Evolutionary conservation across 805 yeast genomes (phyloP), one percentile per base, ranked within the genome.

Genomic region (Zygotorulaspora sp.): DNA sequence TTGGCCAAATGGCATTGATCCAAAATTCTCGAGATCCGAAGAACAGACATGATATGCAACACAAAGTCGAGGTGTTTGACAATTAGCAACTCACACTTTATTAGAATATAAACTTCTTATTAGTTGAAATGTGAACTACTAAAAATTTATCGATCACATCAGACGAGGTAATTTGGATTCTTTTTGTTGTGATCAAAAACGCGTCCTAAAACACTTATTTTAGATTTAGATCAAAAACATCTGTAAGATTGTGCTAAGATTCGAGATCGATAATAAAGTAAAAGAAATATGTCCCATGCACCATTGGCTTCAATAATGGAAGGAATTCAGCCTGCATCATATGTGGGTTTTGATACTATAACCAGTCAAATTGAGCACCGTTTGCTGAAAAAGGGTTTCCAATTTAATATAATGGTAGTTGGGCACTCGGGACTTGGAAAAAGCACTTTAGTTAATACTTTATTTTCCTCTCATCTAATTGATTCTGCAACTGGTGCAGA

Each of bases 271-370:
- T n/a, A n/a, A n/a, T n/a, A n/a, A n/a, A n/a, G n/a, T n/a, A n/a
- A n/a, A n/a, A 5, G 18, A 18, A 37, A 18, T 8, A 43, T 43
- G 43, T 43, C 46, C 6, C 30, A 34, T 3, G 27, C 26, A 18
- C 36, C 43, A 18, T 24, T 23, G 16, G 27, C 35, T 19, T 30
- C 41, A 17, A n/a, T 32, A 15, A 11, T 21, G 20, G 18, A 20
- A 15, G 49, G 41, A 14, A 22, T 39, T 35, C 60, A 76, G 45
- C 96, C 96, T 17, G 66, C 71, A 32, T 75, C 78, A 40, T 89
- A 89, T 62, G 97, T 92, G 47, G 98, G 98, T 31, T 90, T 92
- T 61, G 97, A 92, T 66, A 82, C 97, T 45, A 90, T 92, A 65
- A 90, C 97, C 35, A 75, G 83, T 24, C 98, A 92, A 67, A 92